A percentile compares a stretch with the other conserved stretches of the same genome.
Conservation (phyloP, 805 yeast species). For the Candida incommunis region DNA sequence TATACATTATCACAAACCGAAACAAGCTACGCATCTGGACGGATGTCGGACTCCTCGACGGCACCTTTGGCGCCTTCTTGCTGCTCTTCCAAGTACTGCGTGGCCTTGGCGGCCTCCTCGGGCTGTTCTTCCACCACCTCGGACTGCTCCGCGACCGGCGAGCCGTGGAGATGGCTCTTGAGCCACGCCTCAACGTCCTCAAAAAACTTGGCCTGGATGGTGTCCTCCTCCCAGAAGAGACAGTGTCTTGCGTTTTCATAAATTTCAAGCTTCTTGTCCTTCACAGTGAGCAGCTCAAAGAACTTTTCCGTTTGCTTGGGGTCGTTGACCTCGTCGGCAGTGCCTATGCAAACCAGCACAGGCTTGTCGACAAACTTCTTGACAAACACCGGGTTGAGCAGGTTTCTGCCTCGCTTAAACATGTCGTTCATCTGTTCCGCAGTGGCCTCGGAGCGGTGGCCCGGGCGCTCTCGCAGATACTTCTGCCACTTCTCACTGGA, state of each 20-base stretch:
- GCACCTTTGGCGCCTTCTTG: neutral
- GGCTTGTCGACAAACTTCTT: constrained; percentile 20
- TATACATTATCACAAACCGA: no score
- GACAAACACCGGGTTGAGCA: constrained; percentile 17
- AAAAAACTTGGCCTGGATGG: constrained; percentile 7
- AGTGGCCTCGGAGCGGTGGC: constrained; percentile 10
- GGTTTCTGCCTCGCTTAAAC: constrained; percentile 20
- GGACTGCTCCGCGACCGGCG: neutral
- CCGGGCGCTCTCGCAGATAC: constrained; percentile 14
- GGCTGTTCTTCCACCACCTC: neutral
- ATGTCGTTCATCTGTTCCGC: constrained; percentile 21
- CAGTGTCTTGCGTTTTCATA: constrained; percentile 14
- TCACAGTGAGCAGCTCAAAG: constrained; percentile 5
- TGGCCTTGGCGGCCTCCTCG: neutral
- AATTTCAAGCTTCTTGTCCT: constrained; percentile 11
- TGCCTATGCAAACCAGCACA: constrained; percentile 21
- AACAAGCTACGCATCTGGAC: neutral
- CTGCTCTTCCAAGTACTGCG: neutral
- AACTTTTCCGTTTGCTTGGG: constrained; percentile 7
- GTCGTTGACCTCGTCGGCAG: constrained; percentile 23
- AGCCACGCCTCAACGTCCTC: constrained; percentile 11
- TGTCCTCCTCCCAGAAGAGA: constrained; percentile 10
- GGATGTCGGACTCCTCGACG: neutral
- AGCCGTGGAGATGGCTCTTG: constrained; percentile 3
- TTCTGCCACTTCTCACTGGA: constrained; percentile 15